Percentiles rank a stretch among this genome's conserved stretches.
Evolutionary conservation across 345 rosid species (phyloP).

Genomic region (Ceriops tagal): DNA sequence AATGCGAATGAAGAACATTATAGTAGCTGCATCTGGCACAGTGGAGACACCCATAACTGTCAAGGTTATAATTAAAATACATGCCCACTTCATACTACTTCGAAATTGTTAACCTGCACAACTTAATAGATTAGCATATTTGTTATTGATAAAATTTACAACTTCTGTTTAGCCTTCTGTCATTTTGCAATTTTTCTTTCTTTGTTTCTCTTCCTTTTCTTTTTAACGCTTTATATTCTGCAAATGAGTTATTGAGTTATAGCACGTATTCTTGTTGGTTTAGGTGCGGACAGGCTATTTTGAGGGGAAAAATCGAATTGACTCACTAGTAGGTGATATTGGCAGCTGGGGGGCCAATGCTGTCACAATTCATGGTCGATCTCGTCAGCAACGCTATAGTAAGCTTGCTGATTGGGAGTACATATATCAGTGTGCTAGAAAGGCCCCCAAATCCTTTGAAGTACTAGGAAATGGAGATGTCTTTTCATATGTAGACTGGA

Average conservation of each 20-base stretch:
- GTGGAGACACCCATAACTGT: conserved; percentile 80
- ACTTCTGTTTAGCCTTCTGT: neutral
- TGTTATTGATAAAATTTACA: neutral
- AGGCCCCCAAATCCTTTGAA: conserved; percentile 60
- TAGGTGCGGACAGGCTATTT: conserved; percentile 84
- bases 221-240: conserved; percentile 11
- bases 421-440: conserved; percentile 58
- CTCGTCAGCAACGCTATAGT: conserved; percentile 92
- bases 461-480: conserved; percentile 88
- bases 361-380: conserved; percentile 83
- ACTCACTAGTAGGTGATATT: conserved; percentile 69
- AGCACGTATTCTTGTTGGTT: conserved; percentile 5
- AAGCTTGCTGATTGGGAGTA: conserved; percentile 95
- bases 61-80: conserved; percentile 47
- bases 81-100: neutral
- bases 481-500: conserved; percentile 82
- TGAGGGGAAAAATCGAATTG: conserved; percentile 77
- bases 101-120: neutral
- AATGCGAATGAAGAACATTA: conserved; percentile 68
- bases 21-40: conserved; percentile 63
- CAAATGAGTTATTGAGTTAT: neutral
- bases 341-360: conserved; percentile 86
- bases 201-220: neutral
- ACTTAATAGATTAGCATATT: neutral
- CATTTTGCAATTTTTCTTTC: neutral